Conservation (phyloP, 371 early-diverging fungal species). For the Mycotypha africana region DNA sequence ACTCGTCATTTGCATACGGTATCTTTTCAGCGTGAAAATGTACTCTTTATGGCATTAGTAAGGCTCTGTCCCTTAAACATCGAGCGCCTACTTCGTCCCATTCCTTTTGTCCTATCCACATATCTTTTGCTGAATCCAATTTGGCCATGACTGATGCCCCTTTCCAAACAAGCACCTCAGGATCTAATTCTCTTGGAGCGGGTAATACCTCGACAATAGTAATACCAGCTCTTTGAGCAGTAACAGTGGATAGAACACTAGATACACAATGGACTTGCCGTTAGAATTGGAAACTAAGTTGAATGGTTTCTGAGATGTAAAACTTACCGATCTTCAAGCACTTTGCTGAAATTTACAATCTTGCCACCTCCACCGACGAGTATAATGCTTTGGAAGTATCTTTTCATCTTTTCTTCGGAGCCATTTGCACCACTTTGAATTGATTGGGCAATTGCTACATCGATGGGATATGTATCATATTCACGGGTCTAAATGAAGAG, state of each 20-base stretch:
- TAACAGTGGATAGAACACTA: conserved; percentile 31
- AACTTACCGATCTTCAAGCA: conserved; percentile 65
- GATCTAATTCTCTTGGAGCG: conserved; percentile 83
- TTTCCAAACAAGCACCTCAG: conserved; percentile 85
- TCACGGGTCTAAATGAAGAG: neutral
- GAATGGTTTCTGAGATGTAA: too few species aligned
- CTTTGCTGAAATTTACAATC: conserved; percentile 62
- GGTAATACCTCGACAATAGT: conserved; percentile 73
- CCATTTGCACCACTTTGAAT: conserved; percentile 54
- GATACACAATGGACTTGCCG: neutral
- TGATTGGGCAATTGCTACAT: conserved; percentile 74
- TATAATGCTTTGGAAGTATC: conserved; percentile 71
- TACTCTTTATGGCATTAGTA: too few species aligned
- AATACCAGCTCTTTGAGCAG: conserved; percentile 39
- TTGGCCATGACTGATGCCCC: conserved; percentile 80
- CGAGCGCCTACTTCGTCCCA: conserved; percentile 72
- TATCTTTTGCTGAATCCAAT: conserved; percentile 72
- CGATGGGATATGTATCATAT: conserved; percentile 50
- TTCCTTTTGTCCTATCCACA: conserved; percentile 74
- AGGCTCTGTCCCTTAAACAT: conserved; percentile 60
- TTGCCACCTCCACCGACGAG: conserved; percentile 85
- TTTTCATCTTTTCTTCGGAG: conserved; percentile 67
- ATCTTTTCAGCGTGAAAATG: too few species aligned
- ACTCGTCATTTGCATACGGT: too few species aligned
- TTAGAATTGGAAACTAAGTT: too few species aligned